A percentile compares a stretch with the other conserved stretches of the same genome.
Conservation (phyloP, 2,329 filamentous ascomycete species). For the Fusarium kyushuense region DNA sequence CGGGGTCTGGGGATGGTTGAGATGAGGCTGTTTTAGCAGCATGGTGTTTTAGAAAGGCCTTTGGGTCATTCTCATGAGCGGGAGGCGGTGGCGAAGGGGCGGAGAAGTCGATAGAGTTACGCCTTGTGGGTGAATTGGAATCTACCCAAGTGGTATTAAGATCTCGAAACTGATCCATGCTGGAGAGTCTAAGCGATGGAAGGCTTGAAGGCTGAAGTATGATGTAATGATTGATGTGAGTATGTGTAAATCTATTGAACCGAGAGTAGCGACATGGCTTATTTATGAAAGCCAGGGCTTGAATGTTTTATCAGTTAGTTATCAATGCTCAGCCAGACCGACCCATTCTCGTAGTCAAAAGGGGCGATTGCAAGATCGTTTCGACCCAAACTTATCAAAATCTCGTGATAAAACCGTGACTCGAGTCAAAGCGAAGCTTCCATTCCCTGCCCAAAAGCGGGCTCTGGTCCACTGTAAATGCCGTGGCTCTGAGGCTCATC, state of each 20-base stretch:
- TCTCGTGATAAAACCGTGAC: slow-evolving; percentile 43
- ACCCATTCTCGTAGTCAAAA: slow-evolving; percentile 34
- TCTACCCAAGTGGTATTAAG: slow-evolving; percentile 43
- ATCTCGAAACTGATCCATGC: slow-evolving; percentile 40
- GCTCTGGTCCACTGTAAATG: slow-evolving; percentile 33
- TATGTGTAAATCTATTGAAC: background rate
- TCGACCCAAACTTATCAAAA: slow-evolving; percentile 31
- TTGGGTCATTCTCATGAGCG: slow-evolving; percentile 25
- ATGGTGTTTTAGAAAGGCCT: slow-evolving; percentile 24
- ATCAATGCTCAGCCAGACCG: slow-evolving; percentile 4
- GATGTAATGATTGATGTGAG: slow-evolving; percentile 15
- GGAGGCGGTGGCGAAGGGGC: slow-evolving; percentile 13
- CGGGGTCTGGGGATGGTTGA: slow-evolving; percentile 19
- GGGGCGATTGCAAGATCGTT: slow-evolving; percentile 38
- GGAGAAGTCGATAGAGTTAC: slow-evolving; percentile 38
- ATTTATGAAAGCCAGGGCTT: slow-evolving; percentile 24
- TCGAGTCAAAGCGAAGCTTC: slow-evolving; percentile 23
- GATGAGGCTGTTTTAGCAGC: slow-evolving; percentile 1
- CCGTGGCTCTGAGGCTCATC: slow-evolving; percentile 42
- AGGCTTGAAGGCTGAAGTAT: slow-evolving; percentile 10
- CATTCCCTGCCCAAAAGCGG: slow-evolving; percentile 35
- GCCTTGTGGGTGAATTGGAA: slow-evolving; percentile 44
- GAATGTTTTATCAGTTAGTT: background rate
- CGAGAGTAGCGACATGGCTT: slow-evolving; percentile 1
- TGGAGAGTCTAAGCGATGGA: background rate